Evolutionary conservation across 2,329 filamentous ascomycete species (phyloP).

Genomic region (Aspergillus proliferans): DNA sequence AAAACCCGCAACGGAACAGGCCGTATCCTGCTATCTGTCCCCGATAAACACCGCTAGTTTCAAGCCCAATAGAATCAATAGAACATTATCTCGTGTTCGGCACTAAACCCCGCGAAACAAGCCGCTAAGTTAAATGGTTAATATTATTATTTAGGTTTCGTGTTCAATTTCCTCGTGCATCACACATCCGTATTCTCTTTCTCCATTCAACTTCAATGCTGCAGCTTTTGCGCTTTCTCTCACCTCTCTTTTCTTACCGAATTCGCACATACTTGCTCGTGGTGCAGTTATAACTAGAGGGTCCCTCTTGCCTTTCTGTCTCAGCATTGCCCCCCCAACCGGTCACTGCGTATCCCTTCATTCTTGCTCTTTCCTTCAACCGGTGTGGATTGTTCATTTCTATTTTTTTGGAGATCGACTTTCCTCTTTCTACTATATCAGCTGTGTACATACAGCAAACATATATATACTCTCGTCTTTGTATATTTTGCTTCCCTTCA

Average conservation of each 20-base stretch:
- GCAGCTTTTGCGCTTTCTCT: neutral
- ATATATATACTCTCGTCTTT: neutral
- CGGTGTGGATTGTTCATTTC: neutral
- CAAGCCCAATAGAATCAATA: neutral
- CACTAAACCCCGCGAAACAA: no score
- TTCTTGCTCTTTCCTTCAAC: neutral
- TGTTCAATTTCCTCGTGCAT: no score
- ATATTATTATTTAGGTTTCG: no score
- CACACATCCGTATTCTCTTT: neutral
- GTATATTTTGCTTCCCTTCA: neutral
- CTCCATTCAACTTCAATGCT: neutral
- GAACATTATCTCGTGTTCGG: neutral
- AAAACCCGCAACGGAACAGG: no score
- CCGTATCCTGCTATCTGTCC: neutral
- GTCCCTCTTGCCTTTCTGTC: neutral
- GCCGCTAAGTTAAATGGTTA: no score
- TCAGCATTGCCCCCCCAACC: no score
- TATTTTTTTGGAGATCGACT: neutral
- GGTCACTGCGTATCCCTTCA: neutral
- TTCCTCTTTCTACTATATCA: no score
- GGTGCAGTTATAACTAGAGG: neutral
- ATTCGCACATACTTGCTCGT: neutral
- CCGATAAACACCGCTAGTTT: neutral
- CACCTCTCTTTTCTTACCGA: neutral
- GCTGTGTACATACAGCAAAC: no score